Conservation (phyloP, 2,329 filamentous ascomycete species). For the Cercospora sp. region DNA sequence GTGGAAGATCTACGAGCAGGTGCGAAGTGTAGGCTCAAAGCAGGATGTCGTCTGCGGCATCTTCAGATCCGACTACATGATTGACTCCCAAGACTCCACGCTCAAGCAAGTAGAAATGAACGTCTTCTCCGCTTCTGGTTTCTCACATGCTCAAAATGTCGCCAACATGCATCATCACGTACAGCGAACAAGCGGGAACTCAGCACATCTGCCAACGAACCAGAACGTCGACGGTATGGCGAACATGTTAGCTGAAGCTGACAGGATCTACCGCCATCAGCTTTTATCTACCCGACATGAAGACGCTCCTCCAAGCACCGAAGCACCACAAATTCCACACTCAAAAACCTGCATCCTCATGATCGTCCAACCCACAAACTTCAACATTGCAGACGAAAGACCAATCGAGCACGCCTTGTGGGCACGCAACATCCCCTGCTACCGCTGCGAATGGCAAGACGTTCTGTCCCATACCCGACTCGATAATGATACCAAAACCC, state of each 20-base stretch:
- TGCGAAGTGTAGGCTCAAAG: constrained; percentile 34
- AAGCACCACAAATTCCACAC: not conserved
- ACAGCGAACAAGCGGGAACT: not conserved
- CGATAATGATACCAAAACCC: constrained; percentile 29
- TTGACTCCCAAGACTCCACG: constrained; percentile 24
- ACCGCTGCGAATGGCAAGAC: constrained; percentile 42
- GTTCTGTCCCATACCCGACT: constrained; percentile 36
- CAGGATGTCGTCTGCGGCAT: constrained; percentile 42
- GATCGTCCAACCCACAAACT: constrained; percentile 47
- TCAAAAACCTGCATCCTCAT: constrained; percentile 42
- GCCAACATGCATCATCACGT: constrained; percentile 47
- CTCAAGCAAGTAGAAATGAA: constrained; percentile 52
- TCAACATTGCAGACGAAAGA: constrained; percentile 49
- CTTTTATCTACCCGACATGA: not conserved
- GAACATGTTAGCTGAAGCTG: constrained; percentile 37
- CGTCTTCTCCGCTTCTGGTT: constrained; percentile 47
- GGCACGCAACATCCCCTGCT: constrained; percentile 40
- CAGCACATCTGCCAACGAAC: constrained; percentile 37
- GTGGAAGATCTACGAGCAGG: constrained; percentile 42
- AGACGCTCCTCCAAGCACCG: not conserved
- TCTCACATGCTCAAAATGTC: constrained; percentile 43
- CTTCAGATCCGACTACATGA: constrained; percentile 51
- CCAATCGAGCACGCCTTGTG: constrained; percentile 49
- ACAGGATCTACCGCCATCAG: constrained; percentile 37
- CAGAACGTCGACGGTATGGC: constrained; percentile 38